phyloP scores from a whole-genome alignment of 192 early-diverging fungal species.

The Allomyces macrogynus region DNA sequence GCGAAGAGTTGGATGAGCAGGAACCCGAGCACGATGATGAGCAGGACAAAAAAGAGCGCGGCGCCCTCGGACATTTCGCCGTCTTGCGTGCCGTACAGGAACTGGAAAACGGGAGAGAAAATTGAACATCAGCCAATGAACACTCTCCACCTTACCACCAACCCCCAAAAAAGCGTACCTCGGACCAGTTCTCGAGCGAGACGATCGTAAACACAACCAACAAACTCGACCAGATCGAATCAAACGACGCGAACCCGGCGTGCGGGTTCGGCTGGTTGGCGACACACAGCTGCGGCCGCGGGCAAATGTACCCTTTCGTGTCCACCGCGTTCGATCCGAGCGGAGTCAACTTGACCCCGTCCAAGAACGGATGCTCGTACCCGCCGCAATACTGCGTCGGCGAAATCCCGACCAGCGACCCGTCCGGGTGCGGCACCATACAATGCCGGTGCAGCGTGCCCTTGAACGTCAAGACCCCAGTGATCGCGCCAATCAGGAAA shows the following conservation, averaged over 20 bases:
- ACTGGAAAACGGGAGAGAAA: too few relatives aligned
- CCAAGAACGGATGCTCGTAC: background rate
- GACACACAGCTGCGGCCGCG: constrained; percentile 20
- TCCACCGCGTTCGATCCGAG: too few relatives aligned
- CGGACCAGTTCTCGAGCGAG: constrained; percentile 14
- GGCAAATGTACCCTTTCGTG: constrained; percentile 28
- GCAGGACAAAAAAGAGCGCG: constrained; percentile 30
- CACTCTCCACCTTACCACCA: too few relatives aligned
- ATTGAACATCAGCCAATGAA: too few relatives aligned
- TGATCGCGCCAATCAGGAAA: background rate
- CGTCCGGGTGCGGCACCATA: background rate
- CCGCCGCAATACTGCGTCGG: constrained; percentile 17
- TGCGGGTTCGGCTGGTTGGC: constrained; percentile 7
- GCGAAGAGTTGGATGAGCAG: constrained; percentile 42
- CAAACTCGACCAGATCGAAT: constrained; percentile 28
- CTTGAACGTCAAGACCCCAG: background rate
- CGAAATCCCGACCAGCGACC: background rate
- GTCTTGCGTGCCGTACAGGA: constrained; percentile 4
- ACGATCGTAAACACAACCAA: constrained; percentile 30
- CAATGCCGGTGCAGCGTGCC: background rate
- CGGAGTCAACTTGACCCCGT: too few relatives aligned
- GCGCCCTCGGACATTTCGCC: constrained; percentile 19
- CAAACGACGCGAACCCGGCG: constrained; percentile 23
- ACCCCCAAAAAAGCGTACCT: constrained; percentile 16
- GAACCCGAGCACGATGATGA: constrained; percentile 36